phyloP scores from a whole-genome alignment of 1,139 yeast species.

The Debaryomyces robertsiae region DNA sequence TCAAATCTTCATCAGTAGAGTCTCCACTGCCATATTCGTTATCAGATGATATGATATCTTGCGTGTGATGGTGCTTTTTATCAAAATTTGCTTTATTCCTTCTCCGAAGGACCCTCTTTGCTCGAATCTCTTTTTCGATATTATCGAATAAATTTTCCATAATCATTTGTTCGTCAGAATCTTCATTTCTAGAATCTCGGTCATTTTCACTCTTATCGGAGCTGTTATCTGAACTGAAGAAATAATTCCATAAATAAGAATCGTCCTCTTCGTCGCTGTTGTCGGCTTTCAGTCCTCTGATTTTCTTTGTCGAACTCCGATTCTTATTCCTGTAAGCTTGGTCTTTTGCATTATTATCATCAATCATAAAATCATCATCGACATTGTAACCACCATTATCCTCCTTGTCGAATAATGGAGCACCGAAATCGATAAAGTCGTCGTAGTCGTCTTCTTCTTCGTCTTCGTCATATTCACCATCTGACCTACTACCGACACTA shows the following conservation, averaged over 20 bases:
- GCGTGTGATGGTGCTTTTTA: slow-evolving; percentile 1
- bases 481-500: slow-evolving; percentile 24
- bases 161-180: slow-evolving; percentile 12
- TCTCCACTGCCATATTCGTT: slow-evolving; percentile 61
- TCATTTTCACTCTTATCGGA: slow-evolving; percentile 34
- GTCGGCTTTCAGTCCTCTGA: slow-evolving; percentile 15
- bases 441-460: slow-evolving; percentile 35
- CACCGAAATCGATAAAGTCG: slow-evolving; percentile 35
- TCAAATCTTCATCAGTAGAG: slow-evolving; percentile 87
- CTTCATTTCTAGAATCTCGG: slow-evolving; percentile 28
- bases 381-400: slow-evolving; percentile 26
- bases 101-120: slow-evolving; percentile 13
- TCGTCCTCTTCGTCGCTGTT: slow-evolving; percentile 54
- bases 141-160: slow-evolving; percentile 19
- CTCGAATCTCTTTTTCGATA: slow-evolving; percentile 19
- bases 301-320: slow-evolving; percentile 14
- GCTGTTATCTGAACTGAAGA: slow-evolving; percentile 49
- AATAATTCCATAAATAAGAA: slow-evolving; percentile 57
- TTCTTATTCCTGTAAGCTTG: slow-evolving; percentile 12
- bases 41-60: slow-evolving; percentile 20
- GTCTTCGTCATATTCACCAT: slow-evolving; percentile 23
- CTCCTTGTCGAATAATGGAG: slow-evolving; percentile 24
- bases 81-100: slow-evolving; percentile 20
- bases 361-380: slow-evolving; percentile 15
- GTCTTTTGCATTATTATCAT: slow-evolving; percentile 1